Conservation (phyloP, 208 protist genomes). For the Wallacemonas sp. region DNA sequence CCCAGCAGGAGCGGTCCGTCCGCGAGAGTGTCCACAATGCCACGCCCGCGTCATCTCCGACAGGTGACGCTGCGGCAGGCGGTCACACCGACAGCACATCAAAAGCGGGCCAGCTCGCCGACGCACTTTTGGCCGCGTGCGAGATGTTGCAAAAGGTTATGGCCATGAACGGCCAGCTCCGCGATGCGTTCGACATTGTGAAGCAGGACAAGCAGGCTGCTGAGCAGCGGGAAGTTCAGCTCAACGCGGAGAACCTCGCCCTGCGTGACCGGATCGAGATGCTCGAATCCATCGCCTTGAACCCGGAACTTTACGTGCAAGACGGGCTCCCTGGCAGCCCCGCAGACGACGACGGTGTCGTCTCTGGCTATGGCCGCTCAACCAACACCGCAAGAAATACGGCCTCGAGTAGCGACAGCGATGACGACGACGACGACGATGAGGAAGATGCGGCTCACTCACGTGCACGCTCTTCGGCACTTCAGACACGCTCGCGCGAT, state of each 20-base stretch:
- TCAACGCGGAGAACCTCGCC: conserved; percentile 87
- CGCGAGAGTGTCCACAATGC: not conserved
- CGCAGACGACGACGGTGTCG: too few relatives aligned
- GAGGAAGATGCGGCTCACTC: not conserved
- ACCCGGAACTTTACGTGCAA: conserved; percentile 28
- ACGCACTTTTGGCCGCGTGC: conserved; percentile 75
- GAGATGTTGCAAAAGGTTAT: conserved; percentile 80
- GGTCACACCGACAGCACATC: not conserved
- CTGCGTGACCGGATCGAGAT: conserved; percentile 84
- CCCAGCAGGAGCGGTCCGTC: conserved; percentile 9
- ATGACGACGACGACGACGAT: conserved; percentile 5
- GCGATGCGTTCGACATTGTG: conserved; percentile 67
- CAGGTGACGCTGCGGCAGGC: not conserved
- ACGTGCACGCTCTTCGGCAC: too few relatives aligned
- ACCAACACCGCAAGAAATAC: too few relatives aligned
- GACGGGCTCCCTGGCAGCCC: too few relatives aligned
- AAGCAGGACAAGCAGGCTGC: conserved; percentile 36
- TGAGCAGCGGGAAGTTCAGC: conserved; percentile 59
- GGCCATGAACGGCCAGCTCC: conserved; percentile 72
- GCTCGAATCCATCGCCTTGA: conserved; percentile 83
- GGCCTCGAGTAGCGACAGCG: conserved; percentile 8
- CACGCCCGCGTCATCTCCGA: not conserved
- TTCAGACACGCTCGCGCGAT: too few relatives aligned
- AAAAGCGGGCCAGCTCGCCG: conserved; percentile 54
- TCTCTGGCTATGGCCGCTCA: too few relatives aligned